Evolutionary conservation across 1,139 yeast species (phyloP), one percentile per base, ranked within the genome.

Genomic region (Debaryomyces subglobosus): DNA sequence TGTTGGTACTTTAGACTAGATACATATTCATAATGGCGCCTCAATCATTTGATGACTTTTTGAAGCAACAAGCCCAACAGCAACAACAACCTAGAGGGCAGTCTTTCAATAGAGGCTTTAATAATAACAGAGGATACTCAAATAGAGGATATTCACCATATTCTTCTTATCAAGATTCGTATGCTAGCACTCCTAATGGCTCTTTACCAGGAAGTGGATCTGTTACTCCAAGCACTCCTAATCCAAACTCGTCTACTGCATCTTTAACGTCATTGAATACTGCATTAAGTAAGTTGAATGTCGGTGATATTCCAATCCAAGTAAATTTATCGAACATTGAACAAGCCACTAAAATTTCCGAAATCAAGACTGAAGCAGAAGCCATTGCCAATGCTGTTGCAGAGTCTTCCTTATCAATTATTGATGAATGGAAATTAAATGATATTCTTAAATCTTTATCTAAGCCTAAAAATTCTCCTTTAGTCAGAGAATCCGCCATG

Each of bases 401-500:
- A 23, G 63, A 60, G 35, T 68, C 77, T n/a, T 82, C 84, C 24
- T 70, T 79, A 46, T 56, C 71, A 7, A 68, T 80, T 5, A 76
- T 90, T 35, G 70, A 74, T 45, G 86, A 82, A 12, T 90, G 92
- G 90, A 79, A 82, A 46, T 55, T 92, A 24, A 63, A 68, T 25
- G 90, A 85, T 21, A 79, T 87, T 39, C 59, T 89, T 48, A 74
- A 81, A 53, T 80, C 90, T 32, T 74, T 92, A 49, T 64, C 82
- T 46, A 90, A 88, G 64, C 82, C 89, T 36, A 92, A 91, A 64
- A 86, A 84, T 63, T 74, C 91, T 4, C 73, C 90, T 8, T 66
- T 89, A 49, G 79, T 86, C 38, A 83, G 96, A 68, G 97, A 92
- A 68, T 79, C 90, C 23, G 82, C 89, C 3, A 74, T 86, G 68